Evolutionary conservation across 495 filamentous ascomycete genomes (phyloP).

Genomic region (Halenospora varia): DNA sequence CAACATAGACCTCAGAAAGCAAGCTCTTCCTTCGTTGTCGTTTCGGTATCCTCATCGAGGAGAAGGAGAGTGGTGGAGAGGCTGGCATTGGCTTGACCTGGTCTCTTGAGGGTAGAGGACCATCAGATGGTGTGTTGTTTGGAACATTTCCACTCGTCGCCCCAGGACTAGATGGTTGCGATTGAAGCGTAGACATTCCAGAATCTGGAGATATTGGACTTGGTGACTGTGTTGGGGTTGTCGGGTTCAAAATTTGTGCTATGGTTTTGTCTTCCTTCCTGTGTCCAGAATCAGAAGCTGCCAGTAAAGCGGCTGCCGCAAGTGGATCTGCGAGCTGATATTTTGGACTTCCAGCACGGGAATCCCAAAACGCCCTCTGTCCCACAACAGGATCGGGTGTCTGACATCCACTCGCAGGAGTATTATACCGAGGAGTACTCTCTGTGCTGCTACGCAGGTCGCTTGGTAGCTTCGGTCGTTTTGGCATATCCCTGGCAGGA

Average conservation of each 20-base stretch:
- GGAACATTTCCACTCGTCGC: not conserved
- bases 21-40: slow-evolving; percentile 17
- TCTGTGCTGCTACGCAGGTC: not conserved
- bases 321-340: slow-evolving; percentile 2
- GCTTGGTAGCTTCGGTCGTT: too few species aligned
- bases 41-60: not conserved
- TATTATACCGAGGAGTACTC: slow-evolving; percentile 1
- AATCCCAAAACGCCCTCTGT: not conserved
- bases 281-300: not conserved
- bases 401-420: slow-evolving; percentile 4
- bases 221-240: not conserved
- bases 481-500: too few species aligned
- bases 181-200: not conserved
- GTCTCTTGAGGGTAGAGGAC: not conserved
- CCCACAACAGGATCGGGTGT: not conserved
- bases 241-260: not conserved
- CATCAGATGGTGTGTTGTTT: not conserved
- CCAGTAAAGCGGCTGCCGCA: not conserved
- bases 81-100: not conserved
- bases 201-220: not conserved
- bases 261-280: not conserved
- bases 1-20: slow-evolving; percentile 24
- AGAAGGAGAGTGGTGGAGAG: slow-evolving; percentile 1
- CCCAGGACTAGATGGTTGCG: not conserved
- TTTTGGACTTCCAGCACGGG: not conserved